phyloP scores from a whole-genome alignment of 805 yeast species.

The Henningerozyma blattae region DNA sequence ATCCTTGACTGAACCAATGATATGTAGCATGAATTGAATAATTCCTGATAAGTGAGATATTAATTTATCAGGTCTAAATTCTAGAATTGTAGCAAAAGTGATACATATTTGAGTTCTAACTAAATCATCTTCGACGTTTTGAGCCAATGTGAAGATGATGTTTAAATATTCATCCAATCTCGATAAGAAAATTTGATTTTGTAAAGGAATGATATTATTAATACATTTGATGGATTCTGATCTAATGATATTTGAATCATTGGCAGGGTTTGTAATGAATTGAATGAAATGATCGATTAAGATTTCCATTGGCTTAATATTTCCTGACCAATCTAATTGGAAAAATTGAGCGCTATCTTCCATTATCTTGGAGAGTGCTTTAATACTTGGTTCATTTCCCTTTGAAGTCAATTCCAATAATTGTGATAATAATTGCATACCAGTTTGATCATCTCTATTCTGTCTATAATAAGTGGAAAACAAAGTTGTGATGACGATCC shows the following conservation, averaged over 20 bases:
- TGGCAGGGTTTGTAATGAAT: slow-evolving; percentile 29
- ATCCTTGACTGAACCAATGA: slow-evolving; percentile 44
- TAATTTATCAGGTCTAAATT: slow-evolving; percentile 69
- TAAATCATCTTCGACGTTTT: slow-evolving; percentile 36
- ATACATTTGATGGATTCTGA: slow-evolving; percentile 58
- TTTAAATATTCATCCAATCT: slow-evolving; percentile 55
- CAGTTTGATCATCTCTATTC: slow-evolving; percentile 32
- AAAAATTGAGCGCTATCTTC: slow-evolving; percentile 69
- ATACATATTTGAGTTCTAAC: slow-evolving; percentile 69
- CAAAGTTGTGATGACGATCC: slow-evolving; percentile 77
- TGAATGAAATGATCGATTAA: slow-evolving; percentile 56
- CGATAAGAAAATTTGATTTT: slow-evolving; percentile 50
- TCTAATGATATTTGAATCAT: slow-evolving; percentile 34
- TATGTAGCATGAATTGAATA: slow-evolving; percentile 68
- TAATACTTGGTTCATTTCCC: slow-evolving; percentile 35
- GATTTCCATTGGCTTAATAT: slow-evolving; percentile 45
- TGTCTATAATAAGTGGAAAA: slow-evolving; percentile 38
- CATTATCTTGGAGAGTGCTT: slow-evolving; percentile 77
- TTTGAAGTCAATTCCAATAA: slow-evolving; percentile 47
- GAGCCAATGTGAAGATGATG: slow-evolving; percentile 58
- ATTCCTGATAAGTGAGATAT: slow-evolving; percentile 79
- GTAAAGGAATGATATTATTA: slow-evolving; percentile 61
- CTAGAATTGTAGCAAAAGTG: slow-evolving; percentile 60
- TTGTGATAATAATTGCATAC: slow-evolving; percentile 54
- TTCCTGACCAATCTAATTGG: slow-evolving; percentile 50